Conservation (phyloP, 441 rosid species). For the Jatropha podagrica region DNA sequence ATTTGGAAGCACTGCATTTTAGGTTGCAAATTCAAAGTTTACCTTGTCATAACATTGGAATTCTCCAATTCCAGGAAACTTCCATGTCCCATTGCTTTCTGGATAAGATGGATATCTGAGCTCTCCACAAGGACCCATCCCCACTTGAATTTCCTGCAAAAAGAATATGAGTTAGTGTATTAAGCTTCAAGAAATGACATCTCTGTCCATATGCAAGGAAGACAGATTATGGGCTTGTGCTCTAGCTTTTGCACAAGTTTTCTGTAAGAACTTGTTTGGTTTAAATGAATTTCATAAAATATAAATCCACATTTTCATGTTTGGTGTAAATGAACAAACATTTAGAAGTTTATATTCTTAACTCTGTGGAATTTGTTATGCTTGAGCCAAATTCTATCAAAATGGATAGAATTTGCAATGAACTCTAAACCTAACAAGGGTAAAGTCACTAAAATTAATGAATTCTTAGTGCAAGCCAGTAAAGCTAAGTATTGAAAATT, state of each 20-base stretch:
- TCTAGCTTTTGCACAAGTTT: neutral
- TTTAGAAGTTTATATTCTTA: too few relatives aligned
- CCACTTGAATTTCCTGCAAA: conserved; percentile 92
- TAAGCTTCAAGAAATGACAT: neutral
- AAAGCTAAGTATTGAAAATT: too few relatives aligned
- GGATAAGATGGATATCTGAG: conserved; percentile 93
- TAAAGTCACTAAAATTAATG: too few relatives aligned
- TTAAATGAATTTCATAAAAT: too few relatives aligned
- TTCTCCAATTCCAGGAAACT: conserved; percentile 94
- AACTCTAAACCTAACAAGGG: too few relatives aligned
- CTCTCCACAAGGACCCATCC: conserved; percentile 98
- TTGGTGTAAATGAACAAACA: too few relatives aligned
- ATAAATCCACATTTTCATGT: too few relatives aligned
- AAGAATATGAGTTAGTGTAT: conserved; percentile 22
- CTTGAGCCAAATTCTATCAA: too few relatives aligned
- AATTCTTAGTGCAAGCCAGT: too few relatives aligned
- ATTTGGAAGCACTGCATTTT: neutral
- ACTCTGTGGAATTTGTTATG: too few relatives aligned
- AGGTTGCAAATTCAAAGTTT: conserved; percentile 17
- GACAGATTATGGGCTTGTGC: neutral
- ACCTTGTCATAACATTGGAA: conserved; percentile 97
- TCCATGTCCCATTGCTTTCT: conserved; percentile 95
- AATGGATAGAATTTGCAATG: too few relatives aligned
- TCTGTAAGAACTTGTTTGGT: too few relatives aligned
- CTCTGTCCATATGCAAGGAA: neutral